Base-by-base conservation (phyloP, 108 stramenopile species). In the Stephanodiscus triporus region DNA sequence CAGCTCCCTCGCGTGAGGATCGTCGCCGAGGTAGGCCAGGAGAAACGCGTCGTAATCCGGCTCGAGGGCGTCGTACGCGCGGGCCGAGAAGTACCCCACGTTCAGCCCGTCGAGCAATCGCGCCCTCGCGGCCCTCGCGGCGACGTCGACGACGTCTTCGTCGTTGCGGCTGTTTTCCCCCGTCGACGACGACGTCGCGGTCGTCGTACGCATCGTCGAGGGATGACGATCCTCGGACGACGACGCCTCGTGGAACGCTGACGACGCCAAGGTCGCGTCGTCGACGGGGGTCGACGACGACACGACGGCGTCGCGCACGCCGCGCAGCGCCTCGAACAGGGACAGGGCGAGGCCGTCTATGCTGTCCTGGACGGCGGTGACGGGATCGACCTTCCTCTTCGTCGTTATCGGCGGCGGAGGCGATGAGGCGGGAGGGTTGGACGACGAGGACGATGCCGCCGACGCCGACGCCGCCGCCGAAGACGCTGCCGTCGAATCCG, bases 241-340 rank as follows among this genome's bases (percentile, higher is more conserved):
- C 14, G 43, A 45, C 54, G 38, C 51, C 34, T 37, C 63, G 3
- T 24, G 49, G 56, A 68, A 63, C 43, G 53, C 68, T 45, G 69
- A 60, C 54, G 61, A 60, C 54, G 61, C 34, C 45, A 63, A 51
- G 10, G 42, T 64, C 54, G 51, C 62, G 62, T 13, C 56, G 24
- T 45, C 43, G 0, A 38, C 19, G 9, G 70, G 30, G 30, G 64
- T 47, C 16, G 79, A 92, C 64, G 89, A 86, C 19, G 94, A 88
- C 6, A 89, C 90, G 0, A 91, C 89, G 10, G 94, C 90, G 69
- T 95, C 91, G 20, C 94, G 88, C 13, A 93, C 78, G 6, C 88
- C 87, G n/a, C 94, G 84, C 34, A 95, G 72, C 16, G 91, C 94
- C 72, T 95, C 94, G 73, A 95, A 95, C 69, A 95, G 85, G 43